Evolutionary conservation across 306 rosid species (phyloP), one percentile per base, ranked within the genome.

Genomic region (Acacia acuminata): DNA sequence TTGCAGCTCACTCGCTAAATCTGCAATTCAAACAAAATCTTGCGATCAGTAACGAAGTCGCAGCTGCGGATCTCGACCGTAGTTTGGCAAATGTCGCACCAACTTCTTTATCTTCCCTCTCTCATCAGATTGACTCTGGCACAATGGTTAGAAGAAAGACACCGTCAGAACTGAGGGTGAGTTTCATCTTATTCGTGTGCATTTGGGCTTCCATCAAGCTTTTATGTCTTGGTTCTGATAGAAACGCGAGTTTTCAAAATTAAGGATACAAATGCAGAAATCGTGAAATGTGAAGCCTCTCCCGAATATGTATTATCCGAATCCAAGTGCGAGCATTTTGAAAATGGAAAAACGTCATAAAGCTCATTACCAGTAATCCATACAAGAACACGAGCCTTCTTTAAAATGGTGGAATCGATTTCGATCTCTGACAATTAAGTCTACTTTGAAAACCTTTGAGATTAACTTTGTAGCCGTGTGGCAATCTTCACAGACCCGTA

Each of bases 111-210:
- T 32, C 36, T 32, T 32, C 36, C 36, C 36, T 32, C 36, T 32
- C 32, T 32, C 36, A 3, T 32, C 36, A 3, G 36, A 32, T 32
- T 32, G 36, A 3, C 36, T 32, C 36, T 32, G 36, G 36, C 36
- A 32, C 11, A 44, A 44, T 44, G 48, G 88, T 42, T 48, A 96
- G 89, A 88, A 32, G 94, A 89, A 93, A 96, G 86, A 92, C 99
- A 7, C 97, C 98, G 32, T 96, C 96, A 0, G 91, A 94, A 86
- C 91, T 96, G 71, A 87, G 87, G 85, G 89, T 87, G 50, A 75
- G 69, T 81, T 71, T 16, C 11, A 4, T 40, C 34, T 0, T 47
- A 47, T 47, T 47, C 51, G 12, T 47, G 51, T 47, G 36, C 36
- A 32, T 32, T 32, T 3, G 36, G 36, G 36, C 36, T 32, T 32